Evolutionary conservation across 2,329 filamentous ascomycete species (phyloP), one percentile per base, ranked within the genome.

Genomic region (Trichophyton rubrum): DNA sequence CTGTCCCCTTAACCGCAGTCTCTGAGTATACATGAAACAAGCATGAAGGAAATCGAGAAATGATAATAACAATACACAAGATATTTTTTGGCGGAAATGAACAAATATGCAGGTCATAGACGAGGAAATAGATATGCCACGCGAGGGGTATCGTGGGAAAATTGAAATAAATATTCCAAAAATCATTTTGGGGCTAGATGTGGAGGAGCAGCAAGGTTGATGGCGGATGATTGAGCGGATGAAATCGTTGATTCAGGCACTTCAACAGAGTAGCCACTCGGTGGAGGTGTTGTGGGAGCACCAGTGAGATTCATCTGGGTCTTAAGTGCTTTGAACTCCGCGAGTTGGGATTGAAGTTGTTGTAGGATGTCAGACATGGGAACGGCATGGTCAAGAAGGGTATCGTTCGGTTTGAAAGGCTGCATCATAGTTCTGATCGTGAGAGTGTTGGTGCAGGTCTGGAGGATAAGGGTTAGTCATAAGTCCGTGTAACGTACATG

Each of bases 401-500:
- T 78, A 51, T 79, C 75, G 56, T 89, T 80, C 1, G 73, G 72
- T 45, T 79, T 82, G 67, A 86, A 83, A 11, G 90, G 89, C 38
- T 82, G 80, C 66, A 89, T 83, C 72, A 95, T 82, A 72, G 95
- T 87, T 56, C 92, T 86, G 67, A 96, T 78, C 11, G 84, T 79
- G 58, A 96, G 81, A 0, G 89, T 90, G 35, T 87, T 88, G 66
- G 91, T 82, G 70, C 89, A 93, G 58, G 89, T 86, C 90, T 95
- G 66, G 11, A 71, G 66, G 7, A 71, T 66, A 45, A 45, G 66
- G 22, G 6, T 59, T 15, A 38, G 17, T n/a, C 35, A 38, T 38
- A 38, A 9, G 3, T 11, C 9, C 2, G 33, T 13, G 33, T 38
- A 3, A 13, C 13, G 33, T 38, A 38, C 33, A 38, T n/a, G 9